A percentile compares a stretch with the other conserved stretches of the same genome.
Conservation (phyloP, 257 asterid genomes). For the Solanum chaucha region DNA sequence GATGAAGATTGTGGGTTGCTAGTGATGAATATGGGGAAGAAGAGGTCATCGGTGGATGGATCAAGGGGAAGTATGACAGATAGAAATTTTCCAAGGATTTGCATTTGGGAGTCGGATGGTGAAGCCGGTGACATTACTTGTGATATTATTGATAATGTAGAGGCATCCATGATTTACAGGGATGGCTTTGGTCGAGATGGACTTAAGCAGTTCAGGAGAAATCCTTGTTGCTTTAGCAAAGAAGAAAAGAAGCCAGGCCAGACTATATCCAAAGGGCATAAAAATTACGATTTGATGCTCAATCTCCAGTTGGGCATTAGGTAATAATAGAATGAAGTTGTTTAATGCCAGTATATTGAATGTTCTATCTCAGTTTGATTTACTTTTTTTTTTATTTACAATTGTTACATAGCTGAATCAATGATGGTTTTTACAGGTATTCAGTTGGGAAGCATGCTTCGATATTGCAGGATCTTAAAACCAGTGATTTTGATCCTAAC, state of each 20-base stretch:
- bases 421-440: slow-evolving; percentile 21
- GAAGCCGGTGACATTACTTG: slow-evolving; percentile 97
- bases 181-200: slow-evolving; percentile 48
- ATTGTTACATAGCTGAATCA: neutral
- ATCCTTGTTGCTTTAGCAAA: slow-evolving; percentile 46
- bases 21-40: slow-evolving; percentile 31
- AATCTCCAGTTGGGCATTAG: slow-evolving; percentile 96
- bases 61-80: slow-evolving; percentile 36
- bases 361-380: neutral
- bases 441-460: slow-evolving; percentile 61
- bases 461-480: slow-evolving; percentile 25
- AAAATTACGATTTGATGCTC: slow-evolving; percentile 90
- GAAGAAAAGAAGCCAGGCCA: slow-evolving; percentile 89
- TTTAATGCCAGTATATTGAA: neutral
- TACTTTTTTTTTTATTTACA: neutral
- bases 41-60: slow-evolving; percentile 55
- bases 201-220: slow-evolving; percentile 61
- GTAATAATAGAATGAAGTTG: slow-evolving; percentile 15
- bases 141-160: slow-evolving; percentile 78
- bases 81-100: slow-evolving; percentile 66
- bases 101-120: slow-evolving; percentile 97
- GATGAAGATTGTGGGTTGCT: slow-evolving; percentile 30
- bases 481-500: slow-evolving; percentile 49
- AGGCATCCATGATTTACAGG: slow-evolving; percentile 64
- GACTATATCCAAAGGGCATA: slow-evolving; percentile 86